Conservation (phyloP, 176 grass and related monocot species). For the Aegilops speltoides region DNA sequence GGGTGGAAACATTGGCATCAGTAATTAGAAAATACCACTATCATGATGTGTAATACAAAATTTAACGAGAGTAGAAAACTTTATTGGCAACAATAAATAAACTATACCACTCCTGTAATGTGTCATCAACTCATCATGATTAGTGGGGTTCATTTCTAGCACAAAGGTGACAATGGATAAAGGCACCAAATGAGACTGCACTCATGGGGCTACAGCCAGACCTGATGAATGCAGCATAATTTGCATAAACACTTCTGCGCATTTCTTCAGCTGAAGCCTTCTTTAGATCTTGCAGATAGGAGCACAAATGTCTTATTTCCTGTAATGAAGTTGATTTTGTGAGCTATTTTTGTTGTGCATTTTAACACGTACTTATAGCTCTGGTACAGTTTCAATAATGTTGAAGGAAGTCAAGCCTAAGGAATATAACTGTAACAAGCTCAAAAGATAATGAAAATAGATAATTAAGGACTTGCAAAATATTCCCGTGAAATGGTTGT, state of each 20-base stretch:
- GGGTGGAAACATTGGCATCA: background rate
- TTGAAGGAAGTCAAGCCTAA: background rate
- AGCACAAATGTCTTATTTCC: slow-evolving; percentile 91
- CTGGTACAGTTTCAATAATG: slow-evolving; percentile 10
- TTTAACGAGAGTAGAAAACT: background rate
- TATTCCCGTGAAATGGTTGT: background rate
- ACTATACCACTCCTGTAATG: background rate
- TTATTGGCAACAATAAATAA: background rate
- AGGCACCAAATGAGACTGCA: background rate
- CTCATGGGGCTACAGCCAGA: background rate
- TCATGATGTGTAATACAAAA: background rate
- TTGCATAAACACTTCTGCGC: slow-evolving; percentile 95
- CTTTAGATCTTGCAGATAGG: slow-evolving; percentile 96
- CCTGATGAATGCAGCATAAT: slow-evolving; percentile 97
- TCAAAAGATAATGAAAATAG: background rate
- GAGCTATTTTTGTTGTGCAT: slow-evolving; percentile 26
- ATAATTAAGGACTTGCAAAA: background rate
- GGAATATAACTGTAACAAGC: background rate
- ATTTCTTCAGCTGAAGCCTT: slow-evolving; percentile 99
- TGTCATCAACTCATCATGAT: background rate
- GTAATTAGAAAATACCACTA: slow-evolving; percentile 7
- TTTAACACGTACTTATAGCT: background rate
- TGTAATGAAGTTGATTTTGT: slow-evolving; percentile 46
- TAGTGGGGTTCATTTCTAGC: slow-evolving; percentile 9
- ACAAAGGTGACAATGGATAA: slow-evolving; percentile 2